phyloP scores from a whole-genome alignment of 2,329 filamentous ascomycete species.

The Aplosporella prunicola region DNA sequence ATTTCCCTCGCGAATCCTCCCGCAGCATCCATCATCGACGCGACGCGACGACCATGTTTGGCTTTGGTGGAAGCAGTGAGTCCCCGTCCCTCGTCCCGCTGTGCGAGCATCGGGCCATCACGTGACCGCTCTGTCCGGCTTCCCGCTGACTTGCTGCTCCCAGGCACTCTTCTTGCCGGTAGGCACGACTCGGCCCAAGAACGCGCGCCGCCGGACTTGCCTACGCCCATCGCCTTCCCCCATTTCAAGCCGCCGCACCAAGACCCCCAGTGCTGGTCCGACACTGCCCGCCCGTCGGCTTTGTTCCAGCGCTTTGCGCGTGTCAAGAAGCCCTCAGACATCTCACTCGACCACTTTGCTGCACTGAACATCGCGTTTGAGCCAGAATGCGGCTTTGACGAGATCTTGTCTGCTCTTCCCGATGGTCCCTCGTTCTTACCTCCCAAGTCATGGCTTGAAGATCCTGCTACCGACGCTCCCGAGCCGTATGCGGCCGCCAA shows the following conservation, averaged over 20 bases:
- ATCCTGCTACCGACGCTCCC: conserved; percentile 20
- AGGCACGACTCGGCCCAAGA: conserved; percentile 30
- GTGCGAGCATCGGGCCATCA: conserved; percentile 4
- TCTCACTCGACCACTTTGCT: conserved; percentile 29
- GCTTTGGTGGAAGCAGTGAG: conserved; percentile 25
- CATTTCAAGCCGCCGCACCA: conserved; percentile 30
- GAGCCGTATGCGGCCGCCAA: conserved; percentile 17
- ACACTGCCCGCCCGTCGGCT: conserved; percentile 15
- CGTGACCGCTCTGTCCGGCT: neutral
- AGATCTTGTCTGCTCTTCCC: conserved; percentile 27
- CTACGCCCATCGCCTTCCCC: conserved; percentile 46
- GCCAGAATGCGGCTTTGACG: conserved; percentile 28
- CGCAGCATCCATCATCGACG: too few species aligned
- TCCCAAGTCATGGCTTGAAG: conserved; percentile 24
- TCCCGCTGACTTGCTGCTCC: conserved; percentile 2
- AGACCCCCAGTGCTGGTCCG: conserved; percentile 24
- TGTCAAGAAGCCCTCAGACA: conserved; percentile 33
- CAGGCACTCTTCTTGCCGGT: conserved; percentile 29
- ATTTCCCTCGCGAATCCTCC: too few species aligned
- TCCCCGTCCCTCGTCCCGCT: conserved; percentile 10
- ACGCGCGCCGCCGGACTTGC: conserved; percentile 39
- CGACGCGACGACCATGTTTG: conserved; percentile 31
- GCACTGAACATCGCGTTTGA: conserved; percentile 35
- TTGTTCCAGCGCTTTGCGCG: conserved; percentile 29
- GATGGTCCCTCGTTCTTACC: conserved; percentile 30